A percentile compares a stretch with the other conserved stretches of the same genome.
Evolutionary conservation across 306 rosid genomes (phyloP).

Genomic region (Cucumis cinereus): DNA sequence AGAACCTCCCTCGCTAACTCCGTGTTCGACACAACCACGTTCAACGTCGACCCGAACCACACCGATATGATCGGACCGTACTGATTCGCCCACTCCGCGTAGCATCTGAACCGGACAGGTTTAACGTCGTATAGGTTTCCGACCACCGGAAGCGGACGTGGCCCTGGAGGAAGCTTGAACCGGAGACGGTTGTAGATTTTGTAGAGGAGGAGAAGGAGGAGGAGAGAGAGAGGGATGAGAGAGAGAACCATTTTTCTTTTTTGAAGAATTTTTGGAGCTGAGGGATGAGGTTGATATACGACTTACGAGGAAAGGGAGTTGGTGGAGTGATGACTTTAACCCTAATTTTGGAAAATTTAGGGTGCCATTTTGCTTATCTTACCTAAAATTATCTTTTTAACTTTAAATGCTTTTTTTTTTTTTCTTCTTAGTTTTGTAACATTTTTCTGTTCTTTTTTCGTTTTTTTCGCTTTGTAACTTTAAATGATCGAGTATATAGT

Average conservation of each 20-base stretch:
- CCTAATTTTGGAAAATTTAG: too few species aligned
- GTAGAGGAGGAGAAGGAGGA: conserved; percentile 23
- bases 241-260: conserved; percentile 7
- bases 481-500: too few species aligned
- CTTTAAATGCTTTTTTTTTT: too few species aligned
- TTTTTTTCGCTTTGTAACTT: too few species aligned
- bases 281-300: not conserved
- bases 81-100: conserved; percentile 57
- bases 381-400: too few species aligned
- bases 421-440: too few species aligned
- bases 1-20: conserved; percentile 58
- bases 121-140: conserved; percentile 79
- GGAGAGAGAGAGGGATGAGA: conserved; percentile 16
- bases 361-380: too few species aligned
- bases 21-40: conserved; percentile 54
- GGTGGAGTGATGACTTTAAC: not conserved
- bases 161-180: conserved; percentile 82
- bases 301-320: not conserved
- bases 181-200: conserved; percentile 32
- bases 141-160: conserved; percentile 63
- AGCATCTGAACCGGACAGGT: conserved; percentile 80
- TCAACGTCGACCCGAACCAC: conserved; percentile 70
- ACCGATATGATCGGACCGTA: conserved; percentile 84
- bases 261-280: not conserved
- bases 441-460: too few species aligned